Base-by-base conservation (phyloP, 1,139 yeast genomes). In the Candida albicans region DNA sequence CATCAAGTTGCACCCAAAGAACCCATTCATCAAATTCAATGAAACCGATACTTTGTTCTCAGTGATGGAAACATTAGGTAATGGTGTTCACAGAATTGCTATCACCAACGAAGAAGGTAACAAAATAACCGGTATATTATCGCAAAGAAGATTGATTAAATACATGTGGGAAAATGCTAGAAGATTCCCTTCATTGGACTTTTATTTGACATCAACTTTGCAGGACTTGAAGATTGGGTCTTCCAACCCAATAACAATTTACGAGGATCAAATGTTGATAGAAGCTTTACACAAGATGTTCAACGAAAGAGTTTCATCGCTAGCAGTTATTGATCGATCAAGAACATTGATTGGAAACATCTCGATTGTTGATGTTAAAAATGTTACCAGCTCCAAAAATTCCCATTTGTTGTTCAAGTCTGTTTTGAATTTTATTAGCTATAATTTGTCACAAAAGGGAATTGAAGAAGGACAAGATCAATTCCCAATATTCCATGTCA, bases 391-490 rank as follows among this genome's bases (percentile, higher is more conserved):
- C 51, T 82, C 95, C 29, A 87, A 88, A 27, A 91, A 90, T 61
- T 85, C 95, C 8, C 89, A 87, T 49, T 69, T 88, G 51, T 74
- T 93, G 47, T 84, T 84, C 58, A 84, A 87, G 60, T 77, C 95
- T 8, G 95, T 96, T 62, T 75, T 89, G 58, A 93, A 87, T 63
- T 93, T 91, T 60, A 81, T 93, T 48, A 82, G 95, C 30, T 87
- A 89, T 52, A 90, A 91, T 52, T 76, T 93, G 51, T 84, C 87
- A 54, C 84, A 84, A 50, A 84, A 96, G 58, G 99, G 98, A 12
- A 76, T 93, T 29, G 95, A 85, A 58, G 93, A 90, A 59, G 96
- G 96, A 43, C 90, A 91, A 65, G 99, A 93, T 68, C 91, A 95
- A 39, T 91, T 84, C 74, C 99, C 99, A 12, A 91, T 93, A 39